Evolutionary conservation across 1,139 yeast genomes (phyloP), one percentile per base, ranked within the genome.

Genomic region (Candida mesenterica): DNA sequence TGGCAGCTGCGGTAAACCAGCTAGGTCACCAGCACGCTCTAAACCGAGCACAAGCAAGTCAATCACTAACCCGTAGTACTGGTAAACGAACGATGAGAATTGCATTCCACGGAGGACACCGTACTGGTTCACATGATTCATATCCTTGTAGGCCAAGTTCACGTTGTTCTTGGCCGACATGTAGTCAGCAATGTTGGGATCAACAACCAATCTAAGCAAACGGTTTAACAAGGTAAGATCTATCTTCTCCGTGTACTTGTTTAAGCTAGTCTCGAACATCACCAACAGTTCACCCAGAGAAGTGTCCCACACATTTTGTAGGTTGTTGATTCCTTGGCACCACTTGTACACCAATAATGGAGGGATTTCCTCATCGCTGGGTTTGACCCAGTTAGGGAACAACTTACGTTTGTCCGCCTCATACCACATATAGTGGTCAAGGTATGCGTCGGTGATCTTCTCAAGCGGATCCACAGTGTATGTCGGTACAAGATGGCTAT

Each of bases 371-470:
- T 88, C 79, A 52, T 92, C 98, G 46, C 87, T 81, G 4, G 99
- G 98, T 55, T 94, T 92, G 31, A 92, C 72, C 98, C 98, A 94
- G 53, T 83, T 83, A 3, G 99, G 99, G 61, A 94, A 94, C 26
- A 94, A 63, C 14, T 82, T 79, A 39, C 97, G 65, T 50, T 85
- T 82, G 35, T 88, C 96, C 4, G 95, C 92, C 58, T 92, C 97
- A 57, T 85, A 92, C 97, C 97, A 92, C 36, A 94, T 65, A 50
- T 90, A 94, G 52, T 92, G 98, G 55, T 92, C 98, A 31, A 94
- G 64, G 51, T 92, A 94, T 0, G 97, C 97, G 63, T 94, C 99
- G 0, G 97, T 89, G 39, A 94, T 88, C 55, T 90, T 92, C 56
- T 94, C 99, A 33, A 89, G 63, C 0, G 97, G 96, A 54, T 90